Evolutionary conservation across 2,329 filamentous ascomycete genomes (phyloP).

Genomic region (Trichophaea hybrida): DNA sequence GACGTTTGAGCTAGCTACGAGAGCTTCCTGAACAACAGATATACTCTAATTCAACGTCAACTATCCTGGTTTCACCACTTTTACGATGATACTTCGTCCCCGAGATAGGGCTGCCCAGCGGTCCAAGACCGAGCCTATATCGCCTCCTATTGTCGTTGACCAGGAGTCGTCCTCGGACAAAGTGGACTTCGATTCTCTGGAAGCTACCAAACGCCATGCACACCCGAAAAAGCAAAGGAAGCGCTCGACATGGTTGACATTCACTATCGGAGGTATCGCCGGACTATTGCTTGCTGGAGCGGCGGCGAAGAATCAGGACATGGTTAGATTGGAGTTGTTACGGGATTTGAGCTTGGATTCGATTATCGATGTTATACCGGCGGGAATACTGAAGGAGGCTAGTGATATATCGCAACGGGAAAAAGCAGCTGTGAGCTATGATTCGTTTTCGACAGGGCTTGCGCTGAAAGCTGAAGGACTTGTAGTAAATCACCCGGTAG

Average conservation of each 20-base stretch:
- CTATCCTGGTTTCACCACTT: too few relatives aligned
- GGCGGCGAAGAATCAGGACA: constrained; percentile 74
- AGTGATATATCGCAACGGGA: constrained; percentile 76
- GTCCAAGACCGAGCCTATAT: not conserved
- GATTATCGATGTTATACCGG: constrained; percentile 73
- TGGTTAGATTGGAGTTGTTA: constrained; percentile 67
- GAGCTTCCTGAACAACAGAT: too few relatives aligned
- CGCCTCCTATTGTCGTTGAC: not conserved
- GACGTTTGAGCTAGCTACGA: too few relatives aligned
- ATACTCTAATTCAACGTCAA: too few relatives aligned
- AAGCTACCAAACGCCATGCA: not conserved
- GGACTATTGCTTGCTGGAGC: constrained; percentile 66
- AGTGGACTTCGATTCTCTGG: not conserved
- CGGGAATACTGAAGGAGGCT: constrained; percentile 71
- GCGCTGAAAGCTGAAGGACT: constrained; percentile 72
- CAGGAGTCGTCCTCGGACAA: not conserved
- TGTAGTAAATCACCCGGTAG: constrained; percentile 67
- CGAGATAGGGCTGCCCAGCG: not conserved
- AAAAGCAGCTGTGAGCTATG: constrained; percentile 75
- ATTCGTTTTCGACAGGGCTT: constrained; percentile 81
- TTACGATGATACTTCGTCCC: too few relatives aligned
- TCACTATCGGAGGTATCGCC: constrained; percentile 75
- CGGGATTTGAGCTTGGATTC: constrained; percentile 58
- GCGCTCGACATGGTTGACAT: constrained; percentile 45
- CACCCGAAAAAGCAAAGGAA: constrained; percentile 8